phyloP scores from a whole-genome alignment of 139 green algal species.

The Volvox reticuliferus region DNA sequence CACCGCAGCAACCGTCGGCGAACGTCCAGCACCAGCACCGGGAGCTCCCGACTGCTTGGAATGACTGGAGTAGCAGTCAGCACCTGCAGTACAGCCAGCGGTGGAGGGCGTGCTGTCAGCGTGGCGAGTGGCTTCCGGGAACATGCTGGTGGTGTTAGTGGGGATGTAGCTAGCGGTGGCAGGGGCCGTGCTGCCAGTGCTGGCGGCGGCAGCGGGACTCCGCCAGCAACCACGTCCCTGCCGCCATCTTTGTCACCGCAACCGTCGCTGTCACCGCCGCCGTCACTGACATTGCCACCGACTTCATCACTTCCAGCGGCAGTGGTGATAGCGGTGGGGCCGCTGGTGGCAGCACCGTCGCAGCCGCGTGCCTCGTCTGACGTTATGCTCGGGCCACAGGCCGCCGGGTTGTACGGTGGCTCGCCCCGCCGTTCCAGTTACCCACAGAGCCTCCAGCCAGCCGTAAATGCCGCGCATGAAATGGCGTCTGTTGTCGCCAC shows the following conservation, averaged over 20 bases:
- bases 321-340: neutral
- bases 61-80: neutral
- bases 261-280: neutral
- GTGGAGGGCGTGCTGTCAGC: neutral
- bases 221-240: neutral
- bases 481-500: too few species aligned
- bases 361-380: neutral
- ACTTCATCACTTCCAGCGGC: neutral
- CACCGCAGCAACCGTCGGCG: neutral
- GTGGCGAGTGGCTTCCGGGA: neutral
- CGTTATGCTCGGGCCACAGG: neutral
- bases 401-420: neutral
- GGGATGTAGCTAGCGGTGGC: too few species aligned
- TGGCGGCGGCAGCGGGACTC: neutral
- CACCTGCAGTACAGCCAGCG: neutral
- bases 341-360: neutral
- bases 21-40: neutral
- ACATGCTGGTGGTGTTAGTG: neutral
- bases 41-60: neutral
- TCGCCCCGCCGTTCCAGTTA: neutral
- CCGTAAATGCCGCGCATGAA: neutral
- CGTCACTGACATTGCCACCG: neutral
- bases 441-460: neutral
- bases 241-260: neutral
- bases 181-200: neutral